phyloP scores from a whole-genome alignment of 768 basidiomycete species.

The Macrolepiota albuminosa region DNA sequence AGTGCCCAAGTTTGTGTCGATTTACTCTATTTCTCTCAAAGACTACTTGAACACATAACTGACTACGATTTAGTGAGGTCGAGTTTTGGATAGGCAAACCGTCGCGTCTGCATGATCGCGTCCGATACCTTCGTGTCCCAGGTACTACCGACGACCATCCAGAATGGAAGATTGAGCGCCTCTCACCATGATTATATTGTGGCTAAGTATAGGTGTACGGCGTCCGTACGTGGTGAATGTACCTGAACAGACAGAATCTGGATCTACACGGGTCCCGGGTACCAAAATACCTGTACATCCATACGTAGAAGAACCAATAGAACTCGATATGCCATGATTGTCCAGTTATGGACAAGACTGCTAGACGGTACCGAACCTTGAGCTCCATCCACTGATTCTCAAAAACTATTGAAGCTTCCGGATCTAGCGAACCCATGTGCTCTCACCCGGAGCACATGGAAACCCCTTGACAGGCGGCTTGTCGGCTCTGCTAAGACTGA shows the following conservation, averaged over 20 bases:
- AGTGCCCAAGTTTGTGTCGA: constrained; percentile 68
- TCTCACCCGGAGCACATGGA: background rate
- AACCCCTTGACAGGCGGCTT: background rate
- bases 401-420: background rate
- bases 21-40: background rate
- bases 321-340: background rate
- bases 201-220: background rate
- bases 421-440: background rate
- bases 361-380: background rate
- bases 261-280: background rate
- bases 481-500: background rate
- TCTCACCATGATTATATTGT: constrained; percentile 54
- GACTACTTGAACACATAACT: background rate
- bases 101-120: constrained; percentile 89
- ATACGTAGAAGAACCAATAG: background rate
- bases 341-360: background rate
- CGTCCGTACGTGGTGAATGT: background rate
- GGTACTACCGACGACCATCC: constrained; percentile 43
- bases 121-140: constrained; percentile 63
- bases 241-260: background rate
- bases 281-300: background rate
- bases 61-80: constrained; percentile 60
- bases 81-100: constrained; percentile 98
- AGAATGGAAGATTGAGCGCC: constrained; percentile 73
- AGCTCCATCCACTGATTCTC: background rate